These are phyloP conservation scores for Apiotrichum veenhuisii DNA, from an alignment of 1,284 basidiomycete genomes.

Conservation along the genomic window DNA sequence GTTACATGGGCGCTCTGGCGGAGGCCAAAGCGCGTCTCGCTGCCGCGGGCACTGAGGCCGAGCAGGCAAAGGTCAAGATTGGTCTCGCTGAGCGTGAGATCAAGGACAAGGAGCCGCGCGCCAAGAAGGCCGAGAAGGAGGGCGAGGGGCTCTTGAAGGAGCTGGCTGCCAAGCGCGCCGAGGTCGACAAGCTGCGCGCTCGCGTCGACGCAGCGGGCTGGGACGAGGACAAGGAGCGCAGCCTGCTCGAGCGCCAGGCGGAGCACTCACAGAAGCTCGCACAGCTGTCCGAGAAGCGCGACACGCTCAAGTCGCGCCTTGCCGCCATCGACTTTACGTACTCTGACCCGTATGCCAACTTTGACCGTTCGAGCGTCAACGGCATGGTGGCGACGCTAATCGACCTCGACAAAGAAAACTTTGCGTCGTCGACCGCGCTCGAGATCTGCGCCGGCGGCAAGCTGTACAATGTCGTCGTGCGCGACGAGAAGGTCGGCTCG, in stretches of 20 bases:
- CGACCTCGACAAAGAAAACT: conserved; percentile 65
- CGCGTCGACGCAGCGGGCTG: conserved; percentile 67
- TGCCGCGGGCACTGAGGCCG: conserved; percentile 75
- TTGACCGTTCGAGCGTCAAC: conserved; percentile 83
- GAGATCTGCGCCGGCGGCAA: conserved; percentile 89
- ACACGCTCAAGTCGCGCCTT: conserved; percentile 65
- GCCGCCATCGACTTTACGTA: conserved; percentile 82
- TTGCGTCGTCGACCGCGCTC: conserved; percentile 78
- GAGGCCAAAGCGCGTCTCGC: conserved; percentile 75
- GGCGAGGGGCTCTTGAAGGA: conserved; percentile 67
- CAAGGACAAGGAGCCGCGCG: conserved; percentile 69
- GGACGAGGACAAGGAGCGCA: conserved; percentile 71
- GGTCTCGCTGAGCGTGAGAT: conserved; percentile 77
- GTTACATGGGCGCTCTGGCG: conserved; percentile 94
- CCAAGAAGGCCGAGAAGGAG: conserved; percentile 82
- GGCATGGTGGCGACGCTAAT: conserved; percentile 88
- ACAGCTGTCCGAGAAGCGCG: conserved; percentile 68
- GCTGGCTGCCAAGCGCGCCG: conserved; percentile 60
- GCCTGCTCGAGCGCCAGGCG: conserved; percentile 59
- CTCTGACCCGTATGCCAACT: conserved; percentile 68
- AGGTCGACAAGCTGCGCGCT: conserved; percentile 59
- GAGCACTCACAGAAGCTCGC: conserved; percentile 60
- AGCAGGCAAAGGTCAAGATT: conserved; percentile 76
- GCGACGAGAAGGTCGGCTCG: conserved; percentile 83
- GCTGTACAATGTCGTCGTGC: conserved; percentile 92